A percentile compares a stretch with the other conserved stretches of the same genome.
phyloP scores from a whole-genome alignment of 441 rosid species.

The Eruca vesicaria region DNA sequence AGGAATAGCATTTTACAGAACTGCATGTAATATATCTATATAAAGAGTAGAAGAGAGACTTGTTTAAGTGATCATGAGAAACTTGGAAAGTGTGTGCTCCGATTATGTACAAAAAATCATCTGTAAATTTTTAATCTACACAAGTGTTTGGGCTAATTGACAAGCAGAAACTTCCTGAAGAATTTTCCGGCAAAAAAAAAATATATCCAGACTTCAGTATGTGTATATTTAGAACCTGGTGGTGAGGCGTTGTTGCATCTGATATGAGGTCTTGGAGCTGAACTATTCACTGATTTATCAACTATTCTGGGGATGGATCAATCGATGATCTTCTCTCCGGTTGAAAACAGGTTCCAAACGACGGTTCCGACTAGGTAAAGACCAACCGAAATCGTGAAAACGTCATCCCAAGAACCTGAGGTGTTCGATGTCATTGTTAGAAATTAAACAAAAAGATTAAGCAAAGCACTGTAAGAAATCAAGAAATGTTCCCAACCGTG shows the following conservation, averaged over 20 bases:
- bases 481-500: conserved; percentile 50
- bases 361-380: conserved; percentile 83
- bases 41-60: not conserved
- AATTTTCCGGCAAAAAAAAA: conserved; percentile 21
- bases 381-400: conserved; percentile 83
- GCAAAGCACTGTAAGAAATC: not conserved
- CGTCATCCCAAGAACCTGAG: conserved; percentile 91
- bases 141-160: conserved; percentile 11
- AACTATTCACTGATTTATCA: conserved; percentile 1
- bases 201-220: not conserved
- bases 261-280: conserved; percentile 10
- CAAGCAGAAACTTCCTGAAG: not conserved
- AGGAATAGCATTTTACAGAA: not conserved
- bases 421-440: not conserved
- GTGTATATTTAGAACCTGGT: conserved; percentile 10
- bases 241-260: conserved; percentile 18
- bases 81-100: not conserved
- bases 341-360: conserved; percentile 82
- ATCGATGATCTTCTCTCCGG: conserved; percentile 85
- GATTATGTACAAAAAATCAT: conserved; percentile 27
- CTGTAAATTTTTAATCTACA: conserved; percentile 29
- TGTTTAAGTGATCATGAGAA: not conserved
- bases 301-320: conserved; percentile 20
- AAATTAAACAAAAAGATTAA: not conserved
- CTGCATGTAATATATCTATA: not conserved